These are phyloP conservation scores for Lactarius akahatsu DNA, from an alignment of 768 basidiomycete species.

Conservation along the genomic window DNA sequence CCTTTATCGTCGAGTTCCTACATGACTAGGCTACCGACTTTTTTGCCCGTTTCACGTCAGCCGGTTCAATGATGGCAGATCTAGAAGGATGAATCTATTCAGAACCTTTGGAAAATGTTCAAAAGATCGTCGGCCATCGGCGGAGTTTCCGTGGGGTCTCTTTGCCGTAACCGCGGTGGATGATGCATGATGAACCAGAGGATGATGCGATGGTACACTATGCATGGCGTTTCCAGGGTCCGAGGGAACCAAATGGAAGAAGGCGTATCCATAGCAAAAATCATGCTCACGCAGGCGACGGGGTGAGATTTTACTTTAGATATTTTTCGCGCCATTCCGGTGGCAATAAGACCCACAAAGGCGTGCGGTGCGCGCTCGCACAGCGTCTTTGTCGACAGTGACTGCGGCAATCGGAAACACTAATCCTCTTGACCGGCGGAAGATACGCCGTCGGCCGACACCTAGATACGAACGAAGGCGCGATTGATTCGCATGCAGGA, in stretches of 20 bases:
- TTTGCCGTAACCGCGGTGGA: background rate
- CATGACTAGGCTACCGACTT: background rate
- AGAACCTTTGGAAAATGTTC: background rate
- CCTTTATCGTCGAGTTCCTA: background rate
- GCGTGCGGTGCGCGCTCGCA: background rate
- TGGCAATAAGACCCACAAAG: background rate
- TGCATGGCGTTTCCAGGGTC: background rate
- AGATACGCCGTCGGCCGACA: background rate
- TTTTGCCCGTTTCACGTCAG: conserved; percentile 1
- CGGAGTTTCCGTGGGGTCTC: background rate
- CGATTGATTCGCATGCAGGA: background rate
- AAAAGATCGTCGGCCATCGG: conserved; percentile 12
- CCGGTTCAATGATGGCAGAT: background rate
- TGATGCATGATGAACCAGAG: background rate
- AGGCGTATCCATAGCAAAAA: background rate
- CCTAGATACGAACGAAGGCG: background rate
- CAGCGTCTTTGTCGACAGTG: background rate
- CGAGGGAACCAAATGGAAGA: background rate
- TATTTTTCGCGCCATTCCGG: background rate
- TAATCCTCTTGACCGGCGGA: background rate
- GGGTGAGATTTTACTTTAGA: background rate
- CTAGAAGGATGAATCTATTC: background rate
- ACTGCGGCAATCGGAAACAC: background rate
- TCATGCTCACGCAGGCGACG: background rate
- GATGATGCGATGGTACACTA: background rate